Base-by-base conservation (phyloP, 1,284 basidiomycete species). In the Ganoderma lingzhi region DNA sequence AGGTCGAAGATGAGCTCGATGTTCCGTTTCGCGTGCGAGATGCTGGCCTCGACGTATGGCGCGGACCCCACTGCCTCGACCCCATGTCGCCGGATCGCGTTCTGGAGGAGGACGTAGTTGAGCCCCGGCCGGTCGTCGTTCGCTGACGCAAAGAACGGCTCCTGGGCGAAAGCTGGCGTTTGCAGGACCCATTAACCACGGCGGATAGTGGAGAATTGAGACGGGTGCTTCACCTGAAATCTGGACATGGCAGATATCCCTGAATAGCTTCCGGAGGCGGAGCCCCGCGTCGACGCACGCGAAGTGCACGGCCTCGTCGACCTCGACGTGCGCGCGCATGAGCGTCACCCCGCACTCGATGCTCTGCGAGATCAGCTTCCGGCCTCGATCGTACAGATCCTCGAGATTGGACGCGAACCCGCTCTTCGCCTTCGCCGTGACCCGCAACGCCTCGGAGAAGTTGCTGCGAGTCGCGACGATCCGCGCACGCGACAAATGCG, bases 281-380 rank as follows among this genome's bases (percentile, higher is more conserved):
- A 87, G 78, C 32, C 85, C 88, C 3, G 82, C 82, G 58, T 88
- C 82, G 44, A 91, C 78, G 74, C 88, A 90, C 35, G 77, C 75
- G 69, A 85, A 82, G 41, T 82, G 78, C 15, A 89, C 87, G n/a
- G 82, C 82, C 2, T 75, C 79, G 75, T 91, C 90, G 17, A 90
- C 85, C 78, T 91, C 90, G 63, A 91, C 87, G 76, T 89, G 88
- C n/a, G 89, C 88, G 35, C 88, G 86, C 84, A 90, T 90, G 23
- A 82, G 81, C 23, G 89, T 90, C 44, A 90, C 88, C 17, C 90
- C 88, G 66, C 83, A 83, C 73, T 86, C 83, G 63, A 90, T 80
- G 74, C 88, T 90, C 74, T 88, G 85, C 39, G 81, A 78, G 68
- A 91, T 84, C 30, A 91, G 80, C 63, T 83, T 83, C 39, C 81